phyloP scores from a whole-genome alignment of 768 basidiomycete genomes.

The Lactarius vividus region DNA sequence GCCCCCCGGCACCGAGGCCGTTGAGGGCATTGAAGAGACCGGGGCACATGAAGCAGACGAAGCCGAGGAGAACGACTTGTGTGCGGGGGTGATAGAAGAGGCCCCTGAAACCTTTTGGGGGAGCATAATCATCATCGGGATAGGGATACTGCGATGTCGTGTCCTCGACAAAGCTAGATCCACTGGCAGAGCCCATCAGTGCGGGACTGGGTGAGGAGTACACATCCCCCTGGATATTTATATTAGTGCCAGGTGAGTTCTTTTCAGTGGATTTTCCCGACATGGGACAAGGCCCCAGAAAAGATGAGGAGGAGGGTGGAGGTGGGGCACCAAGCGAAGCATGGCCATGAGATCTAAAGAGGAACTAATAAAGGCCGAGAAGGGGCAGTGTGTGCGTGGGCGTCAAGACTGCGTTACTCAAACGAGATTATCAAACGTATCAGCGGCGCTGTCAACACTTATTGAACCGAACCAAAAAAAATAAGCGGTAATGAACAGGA shows the following conservation, averaged over 20 bases:
- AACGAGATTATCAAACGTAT: neutral
- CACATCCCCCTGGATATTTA: neutral
- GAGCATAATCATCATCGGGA: conserved; percentile 40
- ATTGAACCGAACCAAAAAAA: neutral
- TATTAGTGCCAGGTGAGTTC: neutral
- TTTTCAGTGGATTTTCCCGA: conserved; percentile 15
- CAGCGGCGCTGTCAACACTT: neutral
- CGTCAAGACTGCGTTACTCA: neutral
- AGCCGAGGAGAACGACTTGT: conserved; percentile 61
- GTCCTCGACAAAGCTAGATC: conserved; percentile 17
- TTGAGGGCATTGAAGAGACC: conserved; percentile 80
- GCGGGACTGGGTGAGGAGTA: conserved; percentile 4
- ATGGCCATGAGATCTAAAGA: neutral
- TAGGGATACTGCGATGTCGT: conserved; percentile 3
- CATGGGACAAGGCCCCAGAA: conserved; percentile 20
- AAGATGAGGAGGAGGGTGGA: neutral
- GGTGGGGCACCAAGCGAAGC: conserved; percentile 6
- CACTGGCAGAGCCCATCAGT: neutral
- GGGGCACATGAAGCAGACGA: conserved; percentile 58
- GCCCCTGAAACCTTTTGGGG: conserved; percentile 51
- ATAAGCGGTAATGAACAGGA: neutral
- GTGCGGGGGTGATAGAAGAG: conserved; percentile 58
- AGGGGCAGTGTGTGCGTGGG: neutral
- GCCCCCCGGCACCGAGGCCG: conserved; percentile 78
- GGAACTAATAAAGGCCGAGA: conserved; percentile 1